Base-by-base conservation (phyloP, 768 basidiomycete genomes). In the Scleroderma citrinum region DNA sequence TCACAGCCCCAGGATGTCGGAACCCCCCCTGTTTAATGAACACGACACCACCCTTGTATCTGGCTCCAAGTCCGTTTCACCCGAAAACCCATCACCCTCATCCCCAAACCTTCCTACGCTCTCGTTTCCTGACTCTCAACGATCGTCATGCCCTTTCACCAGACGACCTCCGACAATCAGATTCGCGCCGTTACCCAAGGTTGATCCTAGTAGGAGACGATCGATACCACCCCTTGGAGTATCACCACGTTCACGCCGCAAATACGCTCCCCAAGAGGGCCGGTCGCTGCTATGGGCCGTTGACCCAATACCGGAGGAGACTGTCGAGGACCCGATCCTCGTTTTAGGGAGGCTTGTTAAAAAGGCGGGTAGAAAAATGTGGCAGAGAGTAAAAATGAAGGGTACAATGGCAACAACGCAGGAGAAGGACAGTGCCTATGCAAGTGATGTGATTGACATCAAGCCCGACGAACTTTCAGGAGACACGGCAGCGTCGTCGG, bases 161-260 rank as follows among this genome's bases (percentile, higher is more conserved):
- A 44, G 30, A 29, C 44, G 51, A 24, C 37, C 57, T 14, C 62
- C 57, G 34, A 74, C 67, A 44, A 74, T 84, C 38, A 76, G 70
- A 53, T 84, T 84, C 47, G 82, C 82, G 1, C 82, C 82, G 0
- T 65, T 84, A 20, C 82, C 82, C 1, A 68, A 76, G 49, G 61
- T 74, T 1, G 77, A 71, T 17, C 76, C 76, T 3, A 70, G 73
- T 19, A 74, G 73, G 55, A 73, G 76, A 39, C 71, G 74, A 19
- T 77, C 72, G 5, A 59, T 69, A 32, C 67, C 69, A 4, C 82
- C 81, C 5, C 64, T 83, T 3, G 82, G 82, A 4, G 74, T 80
- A 52, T 74, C 80, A 29, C 78, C 75, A 16, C 66, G 68, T 42
- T 52, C 55, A 50, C 62, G 63, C 52, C 65, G 57, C 55, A 63